These are phyloP conservation scores for Xylariaceae sp. DNA, from an alignment of 2,329 filamentous ascomycete genomes.

Conservation along the genomic window DNA sequence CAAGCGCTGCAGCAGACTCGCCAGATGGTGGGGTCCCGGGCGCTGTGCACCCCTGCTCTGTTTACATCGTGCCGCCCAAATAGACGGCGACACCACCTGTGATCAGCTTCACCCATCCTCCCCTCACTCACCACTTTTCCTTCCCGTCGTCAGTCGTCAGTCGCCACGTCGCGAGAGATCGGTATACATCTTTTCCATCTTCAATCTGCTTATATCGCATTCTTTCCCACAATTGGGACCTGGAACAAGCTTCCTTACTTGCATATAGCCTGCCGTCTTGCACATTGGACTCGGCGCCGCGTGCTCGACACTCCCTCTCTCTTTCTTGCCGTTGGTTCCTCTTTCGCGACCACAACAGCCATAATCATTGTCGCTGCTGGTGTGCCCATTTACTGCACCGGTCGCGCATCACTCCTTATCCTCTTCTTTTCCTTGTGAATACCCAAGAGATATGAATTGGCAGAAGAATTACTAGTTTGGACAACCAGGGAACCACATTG, in stretches of 20 bases:
- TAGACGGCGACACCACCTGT: constrained; percentile 14
- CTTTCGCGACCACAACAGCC: no score
- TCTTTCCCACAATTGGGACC: constrained; percentile 6
- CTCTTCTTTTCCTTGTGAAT: constrained; percentile 12
- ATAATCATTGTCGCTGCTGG: background rate
- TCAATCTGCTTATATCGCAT: constrained; percentile 5
- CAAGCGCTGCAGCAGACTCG: background rate
- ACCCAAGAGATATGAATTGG: constrained; percentile 24
- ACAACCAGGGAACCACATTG: constrained; percentile 18
- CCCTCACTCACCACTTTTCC: constrained; percentile 5
- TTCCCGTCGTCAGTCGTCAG: constrained; percentile 4
- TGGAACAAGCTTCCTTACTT: constrained; percentile 2
- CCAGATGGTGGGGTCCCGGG: no score
- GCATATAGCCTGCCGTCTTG: background rate
- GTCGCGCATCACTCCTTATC: background rate
- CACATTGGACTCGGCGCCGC: background rate
- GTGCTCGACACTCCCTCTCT: background rate
- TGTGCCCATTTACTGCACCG: background rate
- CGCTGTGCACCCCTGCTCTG: constrained; percentile 17
- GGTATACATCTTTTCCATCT: background rate
- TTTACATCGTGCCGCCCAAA: constrained; percentile 22
- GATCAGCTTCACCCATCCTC: constrained; percentile 10
- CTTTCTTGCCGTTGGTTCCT: no score
- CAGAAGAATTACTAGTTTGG: constrained; percentile 15
- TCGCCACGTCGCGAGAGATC: background rate